Evolutionary conservation across 177 flowering plant species (phyloP).

Genomic region (Tripterygium wilfordii): DNA sequence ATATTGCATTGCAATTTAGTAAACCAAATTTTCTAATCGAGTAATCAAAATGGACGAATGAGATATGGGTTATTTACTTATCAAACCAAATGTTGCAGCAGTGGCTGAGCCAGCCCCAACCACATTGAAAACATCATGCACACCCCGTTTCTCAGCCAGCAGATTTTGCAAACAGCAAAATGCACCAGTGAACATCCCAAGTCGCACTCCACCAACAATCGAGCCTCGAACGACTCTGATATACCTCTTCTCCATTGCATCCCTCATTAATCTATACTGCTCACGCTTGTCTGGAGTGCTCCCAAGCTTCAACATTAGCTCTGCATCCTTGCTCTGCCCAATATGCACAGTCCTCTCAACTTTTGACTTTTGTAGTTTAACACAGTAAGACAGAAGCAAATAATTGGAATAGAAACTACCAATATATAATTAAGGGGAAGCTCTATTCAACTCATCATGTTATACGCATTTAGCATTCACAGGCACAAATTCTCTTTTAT

Average conservation of each 20-base stretch:
- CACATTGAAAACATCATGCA: slow-evolving; percentile 82
- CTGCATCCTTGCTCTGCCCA: slow-evolving; percentile 96
- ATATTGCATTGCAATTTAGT: no score
- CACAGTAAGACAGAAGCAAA: no score
- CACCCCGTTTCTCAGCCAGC: slow-evolving; percentile 88
- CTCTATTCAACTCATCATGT: no score
- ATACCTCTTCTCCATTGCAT: slow-evolving; percentile 99
- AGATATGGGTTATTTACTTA: slow-evolving; percentile 44
- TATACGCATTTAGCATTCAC: no score
- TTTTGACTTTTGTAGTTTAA: no score
- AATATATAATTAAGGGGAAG: no score
- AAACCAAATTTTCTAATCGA: neutral
- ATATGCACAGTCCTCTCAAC: no score
- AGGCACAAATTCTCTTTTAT: no score
- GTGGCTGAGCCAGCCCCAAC: slow-evolving; percentile 93
- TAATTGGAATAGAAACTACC: no score
- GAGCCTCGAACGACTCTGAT: slow-evolving; percentile 84
- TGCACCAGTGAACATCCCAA: slow-evolving; percentile 89
- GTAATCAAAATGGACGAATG: neutral
- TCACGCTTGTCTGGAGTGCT: slow-evolving; percentile 96
- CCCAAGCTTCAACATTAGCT: slow-evolving; percentile 85
- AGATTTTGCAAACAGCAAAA: slow-evolving; percentile 78
- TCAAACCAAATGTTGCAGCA: slow-evolving; percentile 88
- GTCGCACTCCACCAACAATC: slow-evolving; percentile 95
- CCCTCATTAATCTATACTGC: slow-evolving; percentile 89